Evolutionary conservation across 1,284 basidiomycete species (phyloP).

Genomic region (Cutaneotrichosporon spelunceum): DNA sequence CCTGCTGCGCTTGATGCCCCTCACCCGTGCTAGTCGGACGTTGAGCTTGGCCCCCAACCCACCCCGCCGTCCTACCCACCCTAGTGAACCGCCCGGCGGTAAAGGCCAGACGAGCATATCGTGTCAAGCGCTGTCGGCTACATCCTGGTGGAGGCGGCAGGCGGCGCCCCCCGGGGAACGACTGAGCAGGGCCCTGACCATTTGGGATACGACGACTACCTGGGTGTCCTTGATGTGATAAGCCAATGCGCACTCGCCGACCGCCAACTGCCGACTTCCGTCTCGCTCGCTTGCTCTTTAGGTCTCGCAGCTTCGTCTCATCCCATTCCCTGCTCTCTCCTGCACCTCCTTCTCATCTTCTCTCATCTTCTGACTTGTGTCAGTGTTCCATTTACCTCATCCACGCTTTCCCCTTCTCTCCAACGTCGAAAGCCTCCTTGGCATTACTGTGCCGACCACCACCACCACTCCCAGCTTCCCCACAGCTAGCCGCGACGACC

Average conservation of each 20-base stretch:
- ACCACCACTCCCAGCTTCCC: background rate
- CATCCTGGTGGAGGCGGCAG: background rate
- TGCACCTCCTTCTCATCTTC: background rate
- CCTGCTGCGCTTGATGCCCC: background rate
- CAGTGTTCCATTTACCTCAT: background rate
- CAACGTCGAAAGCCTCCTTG: background rate
- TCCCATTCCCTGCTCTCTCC: background rate
- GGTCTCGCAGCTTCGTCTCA: background rate
- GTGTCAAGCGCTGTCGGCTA: background rate
- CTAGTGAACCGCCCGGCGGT: background rate
- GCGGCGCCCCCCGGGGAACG: background rate
- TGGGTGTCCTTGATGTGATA: background rate
- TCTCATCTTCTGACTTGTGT: background rate
- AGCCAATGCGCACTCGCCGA: background rate
- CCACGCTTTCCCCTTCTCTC: background rate
- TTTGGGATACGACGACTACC: background rate
- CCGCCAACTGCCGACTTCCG: background rate
- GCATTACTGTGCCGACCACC: background rate
- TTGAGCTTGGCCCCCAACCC: background rate
- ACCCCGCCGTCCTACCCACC: background rate
- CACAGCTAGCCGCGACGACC: background rate
- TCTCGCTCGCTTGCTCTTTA: background rate
- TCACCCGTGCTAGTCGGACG: background rate
- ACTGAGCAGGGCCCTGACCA: background rate
- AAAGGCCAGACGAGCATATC: background rate